Evolutionary conservation across 192 early-diverging fungal species (phyloP), one percentile per base, ranked within the genome.

Genomic region (Mortierella hygrophila): DNA sequence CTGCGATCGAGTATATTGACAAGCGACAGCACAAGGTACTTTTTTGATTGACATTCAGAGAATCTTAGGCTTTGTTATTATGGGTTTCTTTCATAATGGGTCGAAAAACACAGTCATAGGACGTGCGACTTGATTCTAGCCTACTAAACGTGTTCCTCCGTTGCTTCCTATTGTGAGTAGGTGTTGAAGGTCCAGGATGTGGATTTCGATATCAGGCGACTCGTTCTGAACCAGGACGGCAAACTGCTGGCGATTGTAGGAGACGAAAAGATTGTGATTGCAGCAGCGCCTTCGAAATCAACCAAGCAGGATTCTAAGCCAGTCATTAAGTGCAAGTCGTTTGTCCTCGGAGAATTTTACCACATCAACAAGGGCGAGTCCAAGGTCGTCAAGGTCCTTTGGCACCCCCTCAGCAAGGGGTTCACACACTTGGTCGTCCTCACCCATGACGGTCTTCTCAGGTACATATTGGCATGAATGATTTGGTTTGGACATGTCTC

Each of bases 321-420:
- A 3, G 69, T 32, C n/a, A 75, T 86, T 49, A 81, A 70, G 32
- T 79, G 77, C 79, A 86, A 86, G 38, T 79, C 84, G 35, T 86
- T 81, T 76, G 47, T 72, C 4, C 71, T 87, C 86, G 68, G 91
- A 88, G 38, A 88, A 63, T 85, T 78, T 83, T 29, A 85, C 52
- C 78, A 88, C 69, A 71, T 82, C 76, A 44, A 81, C 73, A 76
- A 80, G 26, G 71, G 82, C 54, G 72, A 88, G 26, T 88, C 89
- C 57, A 90, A 90, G 7, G 89, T 95, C 7, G 88, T 91, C 9
- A 95, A 97, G 75, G 92, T 93, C 15, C 89, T 90, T 40, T 97
- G 97, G 97, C 97, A 97, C 69, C 94, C 95, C 32, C 85, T 97
- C 76, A 95, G 94, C 70, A 90, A 93, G 41, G 89, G 74, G n/a